Evolutionary conservation across 1,284 basidiomycete species (phyloP).

Genomic region (Ustilago bromivora): DNA sequence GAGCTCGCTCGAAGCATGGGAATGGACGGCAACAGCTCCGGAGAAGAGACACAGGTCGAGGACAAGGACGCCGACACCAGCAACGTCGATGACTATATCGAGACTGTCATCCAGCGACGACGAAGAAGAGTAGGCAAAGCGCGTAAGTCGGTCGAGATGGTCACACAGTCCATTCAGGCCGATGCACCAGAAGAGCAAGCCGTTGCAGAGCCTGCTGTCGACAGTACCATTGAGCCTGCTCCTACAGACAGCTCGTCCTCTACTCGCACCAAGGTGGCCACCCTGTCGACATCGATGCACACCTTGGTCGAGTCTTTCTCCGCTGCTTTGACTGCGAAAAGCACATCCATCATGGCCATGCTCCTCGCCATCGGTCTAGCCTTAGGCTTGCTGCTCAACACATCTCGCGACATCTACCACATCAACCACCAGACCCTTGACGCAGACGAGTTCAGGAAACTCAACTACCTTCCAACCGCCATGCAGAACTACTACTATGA

Average conservation of each 20-base stretch:
- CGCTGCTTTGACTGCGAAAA: conserved; percentile 12
- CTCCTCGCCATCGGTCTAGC: conserved; percentile 33
- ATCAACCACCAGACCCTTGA: conserved; percentile 37
- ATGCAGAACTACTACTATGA: conserved; percentile 39
- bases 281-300: neutral
- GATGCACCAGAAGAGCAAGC: conserved; percentile 8
- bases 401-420: conserved; percentile 52
- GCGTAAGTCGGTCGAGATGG: conserved; percentile 41
- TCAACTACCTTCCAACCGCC: conserved; percentile 32
- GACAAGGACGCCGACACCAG: conserved; percentile 40
- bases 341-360: conserved; percentile 10
- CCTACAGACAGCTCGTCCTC: neutral
- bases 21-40: conserved; percentile 30
- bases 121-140: conserved; percentile 42
- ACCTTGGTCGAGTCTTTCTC: neutral
- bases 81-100: conserved; percentile 50
- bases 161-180: conserved; percentile 42
- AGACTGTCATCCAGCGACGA: conserved; percentile 50
- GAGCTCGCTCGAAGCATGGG: conserved; percentile 47
- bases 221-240: neutral
- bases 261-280: neutral
- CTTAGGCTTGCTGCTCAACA: conserved; percentile 35
- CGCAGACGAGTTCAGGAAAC: conserved; percentile 42
- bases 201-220: conserved; percentile 9
- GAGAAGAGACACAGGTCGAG: conserved; percentile 48